These are phyloP conservation scores for Lentinula sp. DNA, from an alignment of 768 basidiomycete genomes.

Conservation along the genomic window DNA sequence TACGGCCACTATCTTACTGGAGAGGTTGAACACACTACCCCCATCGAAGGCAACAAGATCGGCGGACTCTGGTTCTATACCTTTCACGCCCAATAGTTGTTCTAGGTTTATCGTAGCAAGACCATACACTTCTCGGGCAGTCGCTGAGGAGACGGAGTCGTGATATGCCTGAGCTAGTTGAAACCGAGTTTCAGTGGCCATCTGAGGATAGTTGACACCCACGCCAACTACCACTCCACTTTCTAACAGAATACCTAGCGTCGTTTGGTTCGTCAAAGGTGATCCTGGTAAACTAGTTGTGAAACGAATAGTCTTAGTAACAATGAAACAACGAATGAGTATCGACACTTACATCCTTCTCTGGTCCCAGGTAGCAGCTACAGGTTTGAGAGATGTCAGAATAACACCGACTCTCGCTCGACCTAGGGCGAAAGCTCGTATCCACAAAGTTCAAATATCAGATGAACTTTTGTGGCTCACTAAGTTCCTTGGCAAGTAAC, in stretches of 20 bases:
- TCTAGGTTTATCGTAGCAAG: slow-evolving; percentile 2
- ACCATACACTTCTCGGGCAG: slow-evolving; percentile 40
- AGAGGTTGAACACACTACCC: slow-evolving; percentile 50
- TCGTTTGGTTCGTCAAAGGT: slow-evolving; percentile 60
- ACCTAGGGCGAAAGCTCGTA: slow-evolving; percentile 24
- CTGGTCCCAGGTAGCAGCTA: slow-evolving; percentile 70
- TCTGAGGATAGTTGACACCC: slow-evolving; percentile 57
- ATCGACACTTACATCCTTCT: slow-evolving; percentile 46
- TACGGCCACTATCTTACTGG: slow-evolving; percentile 50
- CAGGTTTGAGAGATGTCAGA: slow-evolving; percentile 52
- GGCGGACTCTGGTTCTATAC: slow-evolving; percentile 27
- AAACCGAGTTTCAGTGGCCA: background rate
- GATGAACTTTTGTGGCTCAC: slow-evolving; percentile 18
- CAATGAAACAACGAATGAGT: background rate
- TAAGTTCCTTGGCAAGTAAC: slow-evolving; percentile 63
- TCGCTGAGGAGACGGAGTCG: slow-evolving; percentile 19
- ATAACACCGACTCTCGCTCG: slow-evolving; percentile 44
- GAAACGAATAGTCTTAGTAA: background rate
- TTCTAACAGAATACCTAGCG: slow-evolving; percentile 55
- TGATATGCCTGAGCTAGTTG: background rate
- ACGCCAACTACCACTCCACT: slow-evolving; percentile 80
- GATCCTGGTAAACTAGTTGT: slow-evolving; percentile 58
- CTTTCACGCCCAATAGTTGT: slow-evolving; percentile 19
- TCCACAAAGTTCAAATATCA: background rate
- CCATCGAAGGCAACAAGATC: slow-evolving; percentile 62